Evolutionary conservation across 2,329 filamentous ascomycete genomes (phyloP), one percentile per base, ranked within the genome.

Genomic region (Talaromyces sp.): DNA sequence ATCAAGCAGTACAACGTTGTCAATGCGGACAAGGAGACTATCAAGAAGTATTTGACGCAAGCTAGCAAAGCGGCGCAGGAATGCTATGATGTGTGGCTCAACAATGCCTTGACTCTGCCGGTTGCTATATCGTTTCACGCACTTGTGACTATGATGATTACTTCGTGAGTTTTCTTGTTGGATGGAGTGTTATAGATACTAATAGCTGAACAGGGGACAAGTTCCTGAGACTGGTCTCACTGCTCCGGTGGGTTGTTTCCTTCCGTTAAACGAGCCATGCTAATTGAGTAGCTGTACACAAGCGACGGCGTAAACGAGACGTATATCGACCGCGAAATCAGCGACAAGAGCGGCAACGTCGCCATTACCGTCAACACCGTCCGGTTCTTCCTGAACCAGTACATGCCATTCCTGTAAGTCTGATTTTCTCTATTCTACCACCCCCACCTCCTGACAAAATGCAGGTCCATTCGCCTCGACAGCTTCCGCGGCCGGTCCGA

Each of bases 301-400:
- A 65, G 63, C n/a, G 63, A 65, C 25, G 63, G 63, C 13, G 22
- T 65, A 58, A 65, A 61, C 19, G 63, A 65, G 11, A 60, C 45
- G 6, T 65, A 56, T 37, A 61, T 65, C 49, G 54, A 41, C 15
- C 57, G 58, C n/a, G 57, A 65, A 45, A 45, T 65, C 15, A 52
- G 25, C 25, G 63, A 65, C 47, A 54, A 65, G 25, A 15, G n/a
- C 43, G 60, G 60, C 5, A 52, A 62, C 2, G 25, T 43, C 15
- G 27, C 45, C 13, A 27, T 65, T 11, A 35, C 57, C 10, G 45
- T 65, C 27, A 43, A 65, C 15, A 56, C 37, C 8, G 56, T 65
- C 4, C 57, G 45, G n/a, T 65, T 65, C 58, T 54, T 62, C 33
- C 22, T 56, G 8, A 62, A 62, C 31, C 63, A 65, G 27, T 62